Percentiles rank a stretch among this genome's conserved stretches.
Evolutionary conservation across 805 yeast species (phyloP).

Genomic region (Barnettozyma wickerhamii): DNA sequence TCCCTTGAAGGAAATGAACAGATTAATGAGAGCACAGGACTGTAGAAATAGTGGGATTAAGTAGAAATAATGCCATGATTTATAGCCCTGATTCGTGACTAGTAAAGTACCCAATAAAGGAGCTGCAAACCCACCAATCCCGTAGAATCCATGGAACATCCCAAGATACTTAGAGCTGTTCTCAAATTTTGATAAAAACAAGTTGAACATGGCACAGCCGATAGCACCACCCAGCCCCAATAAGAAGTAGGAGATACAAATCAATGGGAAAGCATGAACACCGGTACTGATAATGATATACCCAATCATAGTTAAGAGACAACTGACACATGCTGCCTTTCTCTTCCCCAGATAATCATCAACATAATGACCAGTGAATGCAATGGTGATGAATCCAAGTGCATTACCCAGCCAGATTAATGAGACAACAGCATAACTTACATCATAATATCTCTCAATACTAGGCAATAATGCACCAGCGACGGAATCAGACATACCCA

Average conservation of each 20-base stretch:
- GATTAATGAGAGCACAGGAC: constrained; percentile 28
- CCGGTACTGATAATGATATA: constrained; percentile 45
- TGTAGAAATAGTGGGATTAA: constrained; percentile 43
- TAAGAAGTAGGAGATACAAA: constrained; percentile 46
- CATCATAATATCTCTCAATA: constrained; percentile 43
- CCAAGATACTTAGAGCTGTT: constrained; percentile 46
- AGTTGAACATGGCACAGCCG: constrained; percentile 45
- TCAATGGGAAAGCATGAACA: constrained; percentile 40
- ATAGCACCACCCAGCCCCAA: constrained; percentile 55
- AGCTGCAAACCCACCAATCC: constrained; percentile 58
- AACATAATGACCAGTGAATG: constrained; percentile 41
- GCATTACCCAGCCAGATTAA: constrained; percentile 56
- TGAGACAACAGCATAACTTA: constrained; percentile 51
- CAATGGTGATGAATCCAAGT: constrained; percentile 46
- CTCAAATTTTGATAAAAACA: constrained; percentile 42
- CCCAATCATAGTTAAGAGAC: constrained; percentile 33
- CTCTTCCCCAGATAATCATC: constrained; percentile 37
- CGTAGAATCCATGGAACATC: constrained; percentile 55
- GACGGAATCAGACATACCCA: constrained; percentile 51
- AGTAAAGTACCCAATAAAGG: constrained; percentile 56
- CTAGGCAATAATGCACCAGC: constrained; percentile 55
- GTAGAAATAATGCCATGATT: constrained; percentile 49
- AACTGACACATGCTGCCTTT: constrained; percentile 36
- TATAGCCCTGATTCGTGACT: constrained; percentile 41
- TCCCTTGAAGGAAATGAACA: constrained; percentile 39